Base-by-base conservation (phyloP, 2,329 filamentous ascomycete genomes). In the Cytospora schulzeri region DNA sequence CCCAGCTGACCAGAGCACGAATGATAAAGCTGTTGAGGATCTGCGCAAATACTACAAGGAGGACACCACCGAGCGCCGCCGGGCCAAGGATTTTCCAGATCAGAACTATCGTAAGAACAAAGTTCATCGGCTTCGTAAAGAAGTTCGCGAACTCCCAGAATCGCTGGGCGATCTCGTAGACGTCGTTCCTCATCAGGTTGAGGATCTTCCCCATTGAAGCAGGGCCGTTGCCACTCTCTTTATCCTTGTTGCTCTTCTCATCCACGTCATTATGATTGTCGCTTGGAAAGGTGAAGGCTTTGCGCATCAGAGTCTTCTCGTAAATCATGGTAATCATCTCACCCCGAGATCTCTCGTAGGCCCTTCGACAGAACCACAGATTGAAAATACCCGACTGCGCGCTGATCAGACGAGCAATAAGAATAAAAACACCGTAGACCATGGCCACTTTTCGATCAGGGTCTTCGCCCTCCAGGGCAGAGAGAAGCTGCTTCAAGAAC, bases 181-280 rank as follows among this genome's bases (percentile, higher is more conserved):
- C 91, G 73, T 95, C 91, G 65, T 85, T 88, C 57, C 92, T 88
- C 81, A 96, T 91, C 2, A 97, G 77, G 70, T 96, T 97, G 66
- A 97, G 84, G 59, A 97, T 95, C 73, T 96, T 96, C 9, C 93
- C 93, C 77, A 93, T 94, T 0, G 91, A 92, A 0, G 93, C 92
- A 2, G 90, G 85, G 3, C 66, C 62, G 29, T 62, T 52, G n/a
- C 60, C 66, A n/a, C 66, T 66, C 22, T 67, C 68, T 7, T 67
- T 67, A 7, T 66, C 63, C 8, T 69, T 63, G 8, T 65, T 63
- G 7, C 70, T 71, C 9, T 70, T 67, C 28, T 70, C 71, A 1
- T 71, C 66, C 38, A 70, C 74, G 64, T 73, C 74, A 64, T 69
- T 71, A 48, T 68, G 76, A 65, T 58, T 71, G 52, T 73, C 65